Conservation (phyloP, 306 rosid genomes). For the Prunus mira region DNA sequence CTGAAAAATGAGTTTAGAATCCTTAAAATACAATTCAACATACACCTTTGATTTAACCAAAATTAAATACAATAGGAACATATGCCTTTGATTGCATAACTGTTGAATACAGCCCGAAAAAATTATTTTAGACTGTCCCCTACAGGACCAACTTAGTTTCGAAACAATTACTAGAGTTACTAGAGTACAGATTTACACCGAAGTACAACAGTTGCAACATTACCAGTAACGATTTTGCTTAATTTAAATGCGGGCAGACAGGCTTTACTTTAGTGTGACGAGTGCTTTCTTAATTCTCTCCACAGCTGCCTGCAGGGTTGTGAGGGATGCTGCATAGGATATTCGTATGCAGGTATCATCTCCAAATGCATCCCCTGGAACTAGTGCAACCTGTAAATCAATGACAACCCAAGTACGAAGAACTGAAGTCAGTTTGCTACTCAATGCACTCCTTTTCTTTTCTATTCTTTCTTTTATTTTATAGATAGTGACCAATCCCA, state of each 20-base stretch:
- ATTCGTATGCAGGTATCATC: slow-evolving; percentile 84
- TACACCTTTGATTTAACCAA: too few relatives aligned
- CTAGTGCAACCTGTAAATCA: slow-evolving; percentile 78
- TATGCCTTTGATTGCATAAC: background rate
- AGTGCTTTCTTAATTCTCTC: slow-evolving; percentile 85
- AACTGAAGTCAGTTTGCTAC: background rate
- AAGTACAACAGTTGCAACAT: slow-evolving; percentile 19
- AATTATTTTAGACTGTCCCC: background rate
- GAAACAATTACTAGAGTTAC: slow-evolving; percentile 13
- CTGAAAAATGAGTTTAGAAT: background rate
- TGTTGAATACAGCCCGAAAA: background rate
- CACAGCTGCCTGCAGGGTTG: slow-evolving; percentile 69
- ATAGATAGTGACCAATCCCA: too few relatives aligned
- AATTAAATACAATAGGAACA: background rate
- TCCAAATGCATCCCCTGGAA: slow-evolving; percentile 93
- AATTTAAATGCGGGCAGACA: slow-evolving; percentile 42
- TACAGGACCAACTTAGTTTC: slow-evolving; percentile 8
- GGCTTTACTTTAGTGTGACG: slow-evolving; percentile 37
- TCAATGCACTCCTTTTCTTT: background rate
- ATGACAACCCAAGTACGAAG: slow-evolving; percentile 12
- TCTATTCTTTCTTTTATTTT: background rate
- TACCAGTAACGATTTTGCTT: background rate
- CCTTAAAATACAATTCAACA: background rate
- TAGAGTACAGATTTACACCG: slow-evolving; percentile 17
- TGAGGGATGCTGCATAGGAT: slow-evolving; percentile 84